phyloP scores from a whole-genome alignment of 2,329 filamentous ascomycete species.

The Metarhizium robertsii region DNA sequence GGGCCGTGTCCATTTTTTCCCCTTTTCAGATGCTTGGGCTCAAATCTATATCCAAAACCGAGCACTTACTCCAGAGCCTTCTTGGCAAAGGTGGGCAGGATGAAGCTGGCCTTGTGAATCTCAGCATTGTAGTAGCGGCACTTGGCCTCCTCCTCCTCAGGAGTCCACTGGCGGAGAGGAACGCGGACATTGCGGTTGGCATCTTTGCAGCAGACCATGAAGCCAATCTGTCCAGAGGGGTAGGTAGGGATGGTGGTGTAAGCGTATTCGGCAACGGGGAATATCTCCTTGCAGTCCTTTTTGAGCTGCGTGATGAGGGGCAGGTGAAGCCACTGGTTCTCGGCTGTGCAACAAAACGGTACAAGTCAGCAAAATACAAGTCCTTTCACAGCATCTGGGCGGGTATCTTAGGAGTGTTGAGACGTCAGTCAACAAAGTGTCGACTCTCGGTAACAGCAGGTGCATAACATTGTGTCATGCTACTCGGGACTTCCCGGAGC shows the following conservation, averaged over 20 bases:
- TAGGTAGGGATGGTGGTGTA: constrained; percentile 99
- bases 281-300: constrained; percentile 93
- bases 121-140: constrained; percentile 97
- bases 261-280: constrained; percentile 95
- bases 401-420: not conserved
- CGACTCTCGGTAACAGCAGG: not conserved
- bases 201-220: constrained; percentile 99
- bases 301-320: constrained; percentile 89
- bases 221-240: constrained; percentile 97
- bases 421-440: not conserved
- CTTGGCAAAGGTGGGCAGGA: constrained; percentile 88
- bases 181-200: constrained; percentile 71
- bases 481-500: constrained; percentile 28
- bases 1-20: not conserved
- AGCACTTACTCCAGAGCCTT: constrained; percentile 52
- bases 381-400: not conserved
- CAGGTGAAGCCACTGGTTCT: constrained; percentile 99
- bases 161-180: constrained; percentile 71
- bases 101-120: constrained; percentile 89
- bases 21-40: not conserved
- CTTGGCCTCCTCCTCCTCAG: constrained; percentile 84
- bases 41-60: not conserved
- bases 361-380: constrained; percentile 8
- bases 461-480: constrained; percentile 1
- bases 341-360: constrained; percentile 48